phyloP scores from a whole-genome alignment of 352 stramenopile species.

The Phytophthora parvispora region DNA sequence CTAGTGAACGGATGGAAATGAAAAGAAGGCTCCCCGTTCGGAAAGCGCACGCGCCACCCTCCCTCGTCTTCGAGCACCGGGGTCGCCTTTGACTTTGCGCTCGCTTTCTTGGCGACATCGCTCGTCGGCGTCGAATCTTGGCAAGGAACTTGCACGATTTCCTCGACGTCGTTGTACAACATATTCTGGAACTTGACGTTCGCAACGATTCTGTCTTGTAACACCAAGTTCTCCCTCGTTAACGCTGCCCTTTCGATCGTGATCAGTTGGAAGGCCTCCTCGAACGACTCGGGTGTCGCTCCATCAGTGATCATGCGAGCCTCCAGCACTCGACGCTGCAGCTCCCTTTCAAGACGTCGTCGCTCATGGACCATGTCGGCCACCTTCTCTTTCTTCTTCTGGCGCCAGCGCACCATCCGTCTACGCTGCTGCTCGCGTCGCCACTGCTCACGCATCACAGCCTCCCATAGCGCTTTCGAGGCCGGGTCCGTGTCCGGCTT shows the following conservation, averaged over 20 bases:
- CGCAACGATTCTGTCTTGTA: background rate
- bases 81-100: background rate
- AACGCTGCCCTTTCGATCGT: background rate
- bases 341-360: background rate
- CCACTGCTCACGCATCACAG: conserved; percentile 10
- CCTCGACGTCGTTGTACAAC: background rate
- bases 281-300: background rate
- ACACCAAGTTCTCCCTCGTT: background rate
- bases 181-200: background rate
- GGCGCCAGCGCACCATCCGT: background rate
- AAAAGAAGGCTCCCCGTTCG: conserved; percentile 22
- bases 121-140: background rate
- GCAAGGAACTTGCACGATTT: background rate
- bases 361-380: background rate
- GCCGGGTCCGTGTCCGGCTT: background rate
- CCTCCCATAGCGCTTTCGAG: conserved; percentile 13
- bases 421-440: background rate
- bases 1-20: conserved; percentile 28
- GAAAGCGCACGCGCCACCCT: conserved; percentile 15
- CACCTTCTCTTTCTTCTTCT: conserved; percentile 1
- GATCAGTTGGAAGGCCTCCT: background rate
- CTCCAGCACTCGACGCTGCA: background rate
- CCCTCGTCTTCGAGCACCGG: background rate
- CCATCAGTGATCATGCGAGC: background rate
- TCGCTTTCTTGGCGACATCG: background rate